Percentiles rank a stretch among this genome's conserved stretches.
These are phyloP conservation scores for Avena eriantha DNA, from an alignment of 176 grass and related monocot species.

Conservation along the genomic window DNA sequence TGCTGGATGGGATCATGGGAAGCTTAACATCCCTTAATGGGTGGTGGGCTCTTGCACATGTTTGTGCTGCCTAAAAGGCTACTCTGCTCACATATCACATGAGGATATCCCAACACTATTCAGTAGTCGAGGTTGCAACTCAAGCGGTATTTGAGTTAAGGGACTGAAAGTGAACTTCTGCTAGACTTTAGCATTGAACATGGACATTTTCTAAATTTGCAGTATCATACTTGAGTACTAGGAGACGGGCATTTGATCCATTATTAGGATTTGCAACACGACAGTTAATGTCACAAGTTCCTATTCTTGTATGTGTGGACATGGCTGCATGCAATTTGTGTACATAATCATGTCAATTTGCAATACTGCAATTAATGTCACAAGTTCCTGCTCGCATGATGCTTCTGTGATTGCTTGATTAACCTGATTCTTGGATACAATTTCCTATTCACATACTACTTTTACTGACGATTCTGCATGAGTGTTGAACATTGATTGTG, in stretches of 20 bases:
- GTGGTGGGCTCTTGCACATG: neutral
- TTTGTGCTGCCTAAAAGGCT: neutral
- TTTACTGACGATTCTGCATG: neutral
- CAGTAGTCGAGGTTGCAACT: neutral
- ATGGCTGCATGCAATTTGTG: neutral
- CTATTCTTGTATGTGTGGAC: conserved; percentile 3
- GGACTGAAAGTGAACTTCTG: neutral
- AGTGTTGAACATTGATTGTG: conserved; percentile 19
- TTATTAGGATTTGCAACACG: conserved; percentile 5
- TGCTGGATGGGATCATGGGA: neutral
- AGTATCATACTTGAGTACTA: conserved; percentile 23
- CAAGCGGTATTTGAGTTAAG: neutral
- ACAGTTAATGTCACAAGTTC: conserved; percentile 4
- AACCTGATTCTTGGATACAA: conserved; percentile 6
- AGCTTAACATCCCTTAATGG: neutral
- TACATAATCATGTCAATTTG: neutral
- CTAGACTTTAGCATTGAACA: neutral
- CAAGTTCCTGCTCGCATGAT: conserved; percentile 15
- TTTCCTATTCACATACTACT: neutral
- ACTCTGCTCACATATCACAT: neutral
- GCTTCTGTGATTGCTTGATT: conserved; percentile 1
- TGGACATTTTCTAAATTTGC: neutral
- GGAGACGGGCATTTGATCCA: conserved; percentile 17
- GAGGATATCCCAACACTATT: neutral
- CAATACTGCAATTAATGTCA: neutral